Evolutionary conservation across 257 asterid species (phyloP).

Genomic region (Forsythia suspensa): DNA sequence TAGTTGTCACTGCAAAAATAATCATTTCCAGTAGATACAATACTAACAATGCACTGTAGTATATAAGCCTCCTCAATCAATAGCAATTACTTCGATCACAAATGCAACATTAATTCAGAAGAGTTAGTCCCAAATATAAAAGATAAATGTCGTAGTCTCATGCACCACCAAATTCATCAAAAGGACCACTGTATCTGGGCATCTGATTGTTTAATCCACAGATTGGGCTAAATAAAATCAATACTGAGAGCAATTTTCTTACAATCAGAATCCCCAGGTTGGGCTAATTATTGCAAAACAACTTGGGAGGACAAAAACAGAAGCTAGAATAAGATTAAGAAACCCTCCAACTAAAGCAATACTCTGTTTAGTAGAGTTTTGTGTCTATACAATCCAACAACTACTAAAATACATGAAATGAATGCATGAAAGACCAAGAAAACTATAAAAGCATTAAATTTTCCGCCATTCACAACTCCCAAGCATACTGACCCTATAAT

Average conservation of each 20-base stretch:
- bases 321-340: neutral
- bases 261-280: neutral
- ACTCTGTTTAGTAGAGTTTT: neutral
- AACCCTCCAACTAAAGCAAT: neutral
- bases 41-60: neutral
- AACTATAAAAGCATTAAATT: neutral
- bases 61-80: neutral
- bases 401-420: neutral
- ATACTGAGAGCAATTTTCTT: neutral
- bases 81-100: neutral
- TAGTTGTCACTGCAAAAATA: neutral
- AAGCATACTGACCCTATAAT: neutral
- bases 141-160: neutral
- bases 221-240: neutral
- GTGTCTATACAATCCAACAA: neutral
- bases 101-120: neutral
- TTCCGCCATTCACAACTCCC: neutral
- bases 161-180: neutral
- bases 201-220: neutral
- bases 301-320: neutral
- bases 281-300: neutral
- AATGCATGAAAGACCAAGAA: neutral
- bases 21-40: neutral
- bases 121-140: neutral
- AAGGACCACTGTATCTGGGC: neutral